Conservation (phyloP, 1,284 basidiomycete species). For the Sutorius eximius region DNA sequence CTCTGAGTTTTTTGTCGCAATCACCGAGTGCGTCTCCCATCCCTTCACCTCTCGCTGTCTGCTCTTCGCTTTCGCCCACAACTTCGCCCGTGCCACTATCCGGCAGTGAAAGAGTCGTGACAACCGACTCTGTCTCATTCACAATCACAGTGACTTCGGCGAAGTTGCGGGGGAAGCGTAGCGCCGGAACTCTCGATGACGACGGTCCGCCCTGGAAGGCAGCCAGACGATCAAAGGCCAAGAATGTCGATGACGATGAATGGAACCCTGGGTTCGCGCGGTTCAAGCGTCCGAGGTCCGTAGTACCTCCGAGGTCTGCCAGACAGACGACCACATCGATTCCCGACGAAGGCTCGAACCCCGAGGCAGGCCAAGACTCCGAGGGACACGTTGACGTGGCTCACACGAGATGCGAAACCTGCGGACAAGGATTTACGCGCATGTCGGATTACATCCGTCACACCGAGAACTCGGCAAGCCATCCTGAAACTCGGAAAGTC, state of each 20-base stretch:
- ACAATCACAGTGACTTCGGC: neutral
- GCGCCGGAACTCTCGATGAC: neutral
- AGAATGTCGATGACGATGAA: constrained; percentile 27
- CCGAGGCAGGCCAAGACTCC: neutral
- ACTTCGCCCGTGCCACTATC: neutral
- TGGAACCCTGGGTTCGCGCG: constrained; percentile 20
- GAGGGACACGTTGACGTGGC: constrained; percentile 1
- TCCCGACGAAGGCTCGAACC: neutral
- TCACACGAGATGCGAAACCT: constrained; percentile 12
- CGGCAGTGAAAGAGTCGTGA: neutral
- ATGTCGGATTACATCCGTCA: constrained; percentile 24
- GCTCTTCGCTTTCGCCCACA: constrained; percentile 2
- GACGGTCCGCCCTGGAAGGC: constrained; percentile 1
- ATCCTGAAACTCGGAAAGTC: constrained; percentile 29
- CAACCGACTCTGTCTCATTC: neutral
- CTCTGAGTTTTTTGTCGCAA: constrained; percentile 14
- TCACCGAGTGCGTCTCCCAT: constrained; percentile 14
- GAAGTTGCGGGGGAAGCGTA: constrained; percentile 17
- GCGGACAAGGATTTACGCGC: constrained; percentile 24
- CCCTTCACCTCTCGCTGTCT: neutral
- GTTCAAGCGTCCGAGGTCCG: constrained; percentile 7
- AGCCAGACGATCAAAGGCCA: constrained; percentile 13
- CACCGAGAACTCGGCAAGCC: constrained; percentile 25
- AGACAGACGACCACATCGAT: neutral
- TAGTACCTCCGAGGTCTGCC: neutral